Evolutionary conservation across 1,139 yeast species (phyloP), one percentile per base, ranked within the genome.

Genomic region (Candida tropicalis): DNA sequence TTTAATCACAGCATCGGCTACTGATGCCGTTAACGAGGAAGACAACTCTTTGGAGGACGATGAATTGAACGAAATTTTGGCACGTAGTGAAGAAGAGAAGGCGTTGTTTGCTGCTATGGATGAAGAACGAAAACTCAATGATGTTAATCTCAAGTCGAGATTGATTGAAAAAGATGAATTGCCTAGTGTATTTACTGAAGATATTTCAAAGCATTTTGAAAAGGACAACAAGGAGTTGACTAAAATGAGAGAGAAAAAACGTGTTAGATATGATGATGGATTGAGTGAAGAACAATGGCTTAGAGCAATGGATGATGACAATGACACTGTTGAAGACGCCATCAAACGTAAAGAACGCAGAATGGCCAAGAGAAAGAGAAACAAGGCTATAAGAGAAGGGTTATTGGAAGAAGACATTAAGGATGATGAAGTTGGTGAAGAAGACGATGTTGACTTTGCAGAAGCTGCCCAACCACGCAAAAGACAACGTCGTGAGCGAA

Each of bases 281-380:
- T 72, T 91, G 50, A 88, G 96, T 3, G 99, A 93, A 62, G 98
- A 90, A 54, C 97, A 93, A 66, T 93, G 97, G 96, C 63, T 79
- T 40, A 74, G 69, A 65, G 81, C 81, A 13, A 75, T 79, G 67
- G 82, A 79, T 52, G 96, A 87, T 48, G 85, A 84, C 44, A 59
- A 71, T 27, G 77, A 73, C 51, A 68, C 85, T 0, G 77, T 86
- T 29, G 93, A 86, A 53, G 89, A 79, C 43, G 90, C 89, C 8
- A 81, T 84, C 46, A 69, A 64, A 40, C 75, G 86, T 53, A 85
- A 83, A 56, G 81, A 86, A 54, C 73, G 63, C 27, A 54, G 75
- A 37, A 57, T 60, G 38, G 56, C 63, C 5, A 63, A 63, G 46
- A 59, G 75, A 50, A 65, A 65, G 49, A 62, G 66, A 51, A 62